phyloP scores from a whole-genome alignment of 2,329 filamentous ascomycete species.

The Colletotrichum euphorbiae region DNA sequence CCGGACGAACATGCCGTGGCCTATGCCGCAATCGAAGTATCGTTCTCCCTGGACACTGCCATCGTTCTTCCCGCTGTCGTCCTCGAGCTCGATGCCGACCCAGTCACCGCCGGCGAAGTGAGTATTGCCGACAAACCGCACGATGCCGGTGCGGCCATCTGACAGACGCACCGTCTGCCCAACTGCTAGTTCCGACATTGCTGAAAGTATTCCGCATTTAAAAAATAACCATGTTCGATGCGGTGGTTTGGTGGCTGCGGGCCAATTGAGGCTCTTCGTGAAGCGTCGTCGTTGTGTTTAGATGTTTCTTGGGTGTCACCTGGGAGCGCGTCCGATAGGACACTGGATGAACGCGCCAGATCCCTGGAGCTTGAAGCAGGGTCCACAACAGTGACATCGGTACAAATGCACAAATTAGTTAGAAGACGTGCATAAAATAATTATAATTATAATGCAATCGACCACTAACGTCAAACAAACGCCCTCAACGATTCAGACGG shows the following conservation, averaged over 20 bases:
- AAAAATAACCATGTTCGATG: conserved; percentile 35
- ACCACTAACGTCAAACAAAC: conserved; percentile 13
- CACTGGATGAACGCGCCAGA: conserved; percentile 27
- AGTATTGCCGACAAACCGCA: conserved; percentile 86
- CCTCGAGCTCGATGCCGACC: conserved; percentile 90
- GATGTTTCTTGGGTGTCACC: conserved; percentile 30
- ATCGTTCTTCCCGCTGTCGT: conserved; percentile 90
- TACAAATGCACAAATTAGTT: no score
- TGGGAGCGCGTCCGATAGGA: conserved; percentile 34
- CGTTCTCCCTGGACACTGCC: conserved; percentile 87
- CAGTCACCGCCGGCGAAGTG: conserved; percentile 85
- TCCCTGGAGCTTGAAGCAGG: conserved; percentile 16
- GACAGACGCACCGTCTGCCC: conserved; percentile 84
- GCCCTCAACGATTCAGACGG: conserved; percentile 10
- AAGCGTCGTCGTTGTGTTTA: conserved; percentile 33
- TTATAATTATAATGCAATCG: background rate
- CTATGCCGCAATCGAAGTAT: conserved; percentile 89
- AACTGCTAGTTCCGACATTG: conserved; percentile 68
- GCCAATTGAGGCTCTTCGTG: conserved; percentile 28
- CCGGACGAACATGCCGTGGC: conserved; percentile 85
- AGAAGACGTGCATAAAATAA: background rate
- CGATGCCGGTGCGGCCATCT: conserved; percentile 79
- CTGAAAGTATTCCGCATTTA: conserved; percentile 42
- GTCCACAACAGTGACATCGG: conserved; percentile 6
- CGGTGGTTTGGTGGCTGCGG: conserved; percentile 8